phyloP scores from a whole-genome alignment of 1,284 basidiomycete species.

The Ganoderma meredithae region DNA sequence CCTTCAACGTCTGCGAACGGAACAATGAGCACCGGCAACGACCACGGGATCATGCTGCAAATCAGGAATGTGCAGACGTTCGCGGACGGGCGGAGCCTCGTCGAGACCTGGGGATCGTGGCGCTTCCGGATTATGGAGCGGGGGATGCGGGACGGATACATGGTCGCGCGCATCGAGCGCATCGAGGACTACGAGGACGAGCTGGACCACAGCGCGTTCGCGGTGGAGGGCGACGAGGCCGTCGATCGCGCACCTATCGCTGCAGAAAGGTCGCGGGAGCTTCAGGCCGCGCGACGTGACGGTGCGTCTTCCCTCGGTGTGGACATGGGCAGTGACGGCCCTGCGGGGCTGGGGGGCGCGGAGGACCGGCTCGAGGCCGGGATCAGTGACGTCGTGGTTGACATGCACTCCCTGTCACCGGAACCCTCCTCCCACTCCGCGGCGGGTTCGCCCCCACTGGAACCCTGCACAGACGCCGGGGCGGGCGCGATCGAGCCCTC shows the following conservation, averaged over 20 bases:
- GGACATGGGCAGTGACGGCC: not conserved
- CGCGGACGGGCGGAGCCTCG: constrained; percentile 88
- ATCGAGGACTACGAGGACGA: constrained; percentile 64
- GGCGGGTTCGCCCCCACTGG: constrained; percentile 13
- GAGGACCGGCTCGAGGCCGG: constrained; percentile 37
- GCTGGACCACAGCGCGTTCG: constrained; percentile 57
- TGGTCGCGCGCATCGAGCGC: constrained; percentile 83
- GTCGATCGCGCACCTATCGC: not conserved
- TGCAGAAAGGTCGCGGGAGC: not conserved
- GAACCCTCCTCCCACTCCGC: constrained; percentile 25
- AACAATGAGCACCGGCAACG: constrained; percentile 51
- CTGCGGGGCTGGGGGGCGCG: constrained; percentile 1
- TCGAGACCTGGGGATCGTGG: constrained; percentile 85
- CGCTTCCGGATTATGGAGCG: constrained; percentile 89
- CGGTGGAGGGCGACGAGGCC: constrained; percentile 38
- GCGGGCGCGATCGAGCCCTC: constrained; percentile 22
- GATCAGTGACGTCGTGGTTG: constrained; percentile 42
- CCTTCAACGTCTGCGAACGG: constrained; percentile 21
- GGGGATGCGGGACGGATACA: constrained; percentile 88
- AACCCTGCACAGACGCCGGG: constrained; percentile 12
- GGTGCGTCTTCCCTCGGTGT: not conserved
- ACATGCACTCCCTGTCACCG: constrained; percentile 8
- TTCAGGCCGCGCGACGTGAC: not conserved
- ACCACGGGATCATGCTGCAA: constrained; percentile 94
- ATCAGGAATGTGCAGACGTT: constrained; percentile 89